Percentiles rank a stretch among this genome's conserved stretches.
phyloP scores from a whole-genome alignment of 495 filamentous ascomycete genomes.

The Neurospora sp. region DNA sequence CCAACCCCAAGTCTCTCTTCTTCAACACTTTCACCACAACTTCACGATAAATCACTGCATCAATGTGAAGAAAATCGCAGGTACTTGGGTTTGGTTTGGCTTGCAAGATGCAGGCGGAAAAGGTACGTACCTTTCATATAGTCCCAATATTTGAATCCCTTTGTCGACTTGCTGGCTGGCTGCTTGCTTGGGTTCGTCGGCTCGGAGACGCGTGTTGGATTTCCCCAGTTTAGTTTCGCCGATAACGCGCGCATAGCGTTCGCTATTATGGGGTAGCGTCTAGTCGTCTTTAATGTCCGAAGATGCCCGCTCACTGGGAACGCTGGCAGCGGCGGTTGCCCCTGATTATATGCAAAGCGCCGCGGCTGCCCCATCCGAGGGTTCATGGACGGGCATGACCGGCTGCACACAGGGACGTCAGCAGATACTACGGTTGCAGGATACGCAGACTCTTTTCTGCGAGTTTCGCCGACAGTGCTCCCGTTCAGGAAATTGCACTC shows the following conservation, averaged over 20 bases:
- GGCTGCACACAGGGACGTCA: not conserved
- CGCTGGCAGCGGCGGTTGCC: not conserved
- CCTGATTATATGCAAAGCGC: not conserved
- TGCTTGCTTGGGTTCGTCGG: not conserved
- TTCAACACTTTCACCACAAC: no score
- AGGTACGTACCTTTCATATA: no score
- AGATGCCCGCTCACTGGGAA: not conserved
- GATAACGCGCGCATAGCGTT: not conserved
- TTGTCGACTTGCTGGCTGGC: not conserved
- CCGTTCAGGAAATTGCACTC: not conserved
- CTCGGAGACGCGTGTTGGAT: not conserved
- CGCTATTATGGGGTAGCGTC: not conserved
- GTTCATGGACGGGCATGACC: not conserved
- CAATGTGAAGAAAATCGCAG: no score
- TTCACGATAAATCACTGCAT: no score
- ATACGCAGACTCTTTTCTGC: not conserved
- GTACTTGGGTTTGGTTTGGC: no score
- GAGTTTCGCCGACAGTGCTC: not conserved
- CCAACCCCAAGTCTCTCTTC: no score
- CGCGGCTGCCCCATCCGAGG: not conserved
- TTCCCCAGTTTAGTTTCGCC: not conserved
- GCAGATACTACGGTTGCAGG: not conserved
- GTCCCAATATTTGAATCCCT: no score
- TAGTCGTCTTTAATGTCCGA: slow-evolving; percentile 1
- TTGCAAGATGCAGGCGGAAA: no score